A percentile compares a stretch with the other conserved stretches of the same genome.
phyloP scores from a whole-genome alignment of 768 basidiomycete species.

The Termitomyces sp. region DNA sequence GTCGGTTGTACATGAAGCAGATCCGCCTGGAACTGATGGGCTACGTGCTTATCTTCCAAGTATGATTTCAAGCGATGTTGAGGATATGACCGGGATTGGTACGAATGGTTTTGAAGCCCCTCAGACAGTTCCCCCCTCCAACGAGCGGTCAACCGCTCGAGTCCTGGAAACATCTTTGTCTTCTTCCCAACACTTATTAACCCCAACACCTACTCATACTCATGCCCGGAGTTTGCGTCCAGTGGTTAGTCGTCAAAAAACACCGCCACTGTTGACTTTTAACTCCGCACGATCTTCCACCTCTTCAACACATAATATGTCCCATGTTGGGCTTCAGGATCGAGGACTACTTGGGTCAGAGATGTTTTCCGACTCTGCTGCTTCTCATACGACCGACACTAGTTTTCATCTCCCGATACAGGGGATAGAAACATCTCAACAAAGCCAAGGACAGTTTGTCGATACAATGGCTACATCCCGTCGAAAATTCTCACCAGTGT shows the following conservation, averaged over 20 bases:
- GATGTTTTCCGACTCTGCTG: slow-evolving; percentile 63
- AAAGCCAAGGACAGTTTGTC: slow-evolving; percentile 1
- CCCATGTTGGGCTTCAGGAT: background rate
- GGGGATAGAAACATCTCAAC: slow-evolving; percentile 43
- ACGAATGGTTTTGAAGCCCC: slow-evolving; percentile 27
- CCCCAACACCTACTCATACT: slow-evolving; percentile 4
- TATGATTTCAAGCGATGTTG: slow-evolving; percentile 42
- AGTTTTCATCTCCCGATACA: slow-evolving; percentile 52
- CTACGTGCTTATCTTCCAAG: slow-evolving; percentile 48
- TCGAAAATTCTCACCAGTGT: slow-evolving; percentile 24
- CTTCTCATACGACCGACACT: slow-evolving; percentile 43
- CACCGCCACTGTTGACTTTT: slow-evolving; percentile 32
- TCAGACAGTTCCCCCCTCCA: slow-evolving; percentile 28
- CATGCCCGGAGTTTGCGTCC: slow-evolving; percentile 20
- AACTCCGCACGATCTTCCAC: slow-evolving; percentile 15
- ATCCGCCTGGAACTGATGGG: slow-evolving; percentile 14
- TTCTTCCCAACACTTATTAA: slow-evolving; percentile 3
- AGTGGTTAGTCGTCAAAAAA: slow-evolving; percentile 32
- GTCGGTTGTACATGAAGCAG: slow-evolving; percentile 46
- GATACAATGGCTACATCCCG: background rate
- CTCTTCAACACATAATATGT: background rate
- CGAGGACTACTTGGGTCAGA: slow-evolving; percentile 38
- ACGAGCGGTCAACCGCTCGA: background rate
- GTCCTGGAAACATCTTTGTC: background rate
- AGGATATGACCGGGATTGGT: slow-evolving; percentile 69